These are phyloP conservation scores for Cyclotella sp. DNA, from an alignment of 108 stramenopile genomes.

Conservation along the genomic window DNA sequence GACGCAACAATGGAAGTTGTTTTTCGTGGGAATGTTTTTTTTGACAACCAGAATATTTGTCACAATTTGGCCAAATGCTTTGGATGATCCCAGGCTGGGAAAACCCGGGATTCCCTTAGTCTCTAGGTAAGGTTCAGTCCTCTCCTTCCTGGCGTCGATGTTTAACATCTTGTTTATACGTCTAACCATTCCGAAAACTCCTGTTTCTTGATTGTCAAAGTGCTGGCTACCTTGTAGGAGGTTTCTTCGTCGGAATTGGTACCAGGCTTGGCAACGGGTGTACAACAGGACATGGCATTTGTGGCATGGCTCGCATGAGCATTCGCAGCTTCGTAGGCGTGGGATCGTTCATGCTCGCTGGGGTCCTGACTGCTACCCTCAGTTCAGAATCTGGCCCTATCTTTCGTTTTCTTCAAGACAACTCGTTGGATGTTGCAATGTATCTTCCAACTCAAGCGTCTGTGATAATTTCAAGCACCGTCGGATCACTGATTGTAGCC, in stretches of 20 bases:
- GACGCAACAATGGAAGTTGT: conserved; percentile 59
- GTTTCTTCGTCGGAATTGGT: conserved; percentile 70
- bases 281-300: conserved; percentile 77
- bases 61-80: conserved; percentile 36
- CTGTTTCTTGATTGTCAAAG: conserved; percentile 19
- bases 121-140: conserved; percentile 11
- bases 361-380: conserved; percentile 45
- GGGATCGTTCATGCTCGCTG: conserved; percentile 74
- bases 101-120: conserved; percentile 25
- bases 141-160: background rate
- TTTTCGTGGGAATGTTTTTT: conserved; percentile 61
- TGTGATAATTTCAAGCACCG: conserved; percentile 16
- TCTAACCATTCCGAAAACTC: background rate
- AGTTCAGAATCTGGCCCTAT: conserved; percentile 43
- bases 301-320: conserved; percentile 84
- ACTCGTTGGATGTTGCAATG: conserved; percentile 11
- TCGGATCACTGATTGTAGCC: conserved; percentile 39
- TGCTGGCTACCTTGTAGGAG: conserved; percentile 58
- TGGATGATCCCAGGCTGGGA: conserved; percentile 31
- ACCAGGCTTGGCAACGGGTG: conserved; percentile 74
- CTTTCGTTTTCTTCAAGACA: conserved; percentile 26
- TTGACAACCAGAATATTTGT: conserved; percentile 42
- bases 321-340: conserved; percentile 76
- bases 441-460: conserved; percentile 22
- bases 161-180: background rate